Base-by-base conservation (phyloP, 139 green algal species). In the Limnomonas spitsbergensis region DNA sequence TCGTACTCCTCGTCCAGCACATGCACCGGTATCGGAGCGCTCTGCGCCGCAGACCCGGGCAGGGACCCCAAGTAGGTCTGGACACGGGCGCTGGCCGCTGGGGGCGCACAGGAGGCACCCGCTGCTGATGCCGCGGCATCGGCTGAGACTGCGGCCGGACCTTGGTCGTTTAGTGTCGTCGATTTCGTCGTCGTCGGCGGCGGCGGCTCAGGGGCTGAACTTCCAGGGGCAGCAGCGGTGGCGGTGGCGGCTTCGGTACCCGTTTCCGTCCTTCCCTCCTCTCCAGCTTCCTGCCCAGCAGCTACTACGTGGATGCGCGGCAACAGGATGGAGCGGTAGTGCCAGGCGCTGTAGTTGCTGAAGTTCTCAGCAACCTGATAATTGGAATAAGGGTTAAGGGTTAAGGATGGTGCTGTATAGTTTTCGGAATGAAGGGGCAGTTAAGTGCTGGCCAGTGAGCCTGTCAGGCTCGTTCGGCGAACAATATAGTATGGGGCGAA, bases 281-380 rank as follows among this genome's bases (percentile, higher is more conserved):
- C 61, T 39, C 27, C 4, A 53, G 47, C 53, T 38, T 14, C 42
- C 78, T 37, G 61, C 47, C 47, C n/a, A n/a, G n/a, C n/a, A n/a
- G n/a, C n/a, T n/a, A n/a, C n/a, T n/a, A n/a, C n/a, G 56, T 69
- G 56, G 56, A 69, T 69, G 56, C 56, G 56, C 36, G 35, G 85
- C 61, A 98, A 88, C 80, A 97, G 83, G 4, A 86, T 88, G 66
- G 88, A 95, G 1, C 94, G 88, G 74, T 92, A 90, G 88, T 99
- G 95, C 95, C 95, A 99, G 1, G 95, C 96, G 1, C 89, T 96
- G 85, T 98, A 99, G 86, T 99, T 98, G 80, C 79, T 91, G 83
- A 99, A 99, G 84, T 99, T 97, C n/a, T 94, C 75, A n/a, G 93
- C 86, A 29, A 99, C 96, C 79, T 94, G 78, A 32, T 20, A 39